Percentiles rank a stretch among this genome's conserved stretches.
Evolutionary conservation across 2,329 filamentous ascomycete species (phyloP).

Genomic region (Didymella sp.): DNA sequence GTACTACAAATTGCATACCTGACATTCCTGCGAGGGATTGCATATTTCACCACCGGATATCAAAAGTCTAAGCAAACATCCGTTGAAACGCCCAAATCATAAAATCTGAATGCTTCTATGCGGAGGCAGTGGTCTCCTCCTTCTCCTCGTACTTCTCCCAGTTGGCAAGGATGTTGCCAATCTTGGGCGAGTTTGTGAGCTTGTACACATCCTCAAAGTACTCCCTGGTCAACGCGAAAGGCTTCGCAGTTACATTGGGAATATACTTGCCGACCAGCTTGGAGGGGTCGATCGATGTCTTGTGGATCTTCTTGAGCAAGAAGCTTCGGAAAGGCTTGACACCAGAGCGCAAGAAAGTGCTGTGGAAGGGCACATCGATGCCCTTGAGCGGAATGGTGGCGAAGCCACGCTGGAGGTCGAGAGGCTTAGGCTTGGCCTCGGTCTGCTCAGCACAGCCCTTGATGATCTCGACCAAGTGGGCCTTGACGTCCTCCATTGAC

Average conservation of each 20-base stretch:
- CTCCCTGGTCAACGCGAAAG: constrained; percentile 95
- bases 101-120: constrained; percentile 15
- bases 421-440: constrained; percentile 82
- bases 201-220: constrained; percentile 99
- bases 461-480: constrained; percentile 89
- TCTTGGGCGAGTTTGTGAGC: constrained; percentile 81
- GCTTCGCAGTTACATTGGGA: constrained; percentile 95
- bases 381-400: constrained; percentile 96
- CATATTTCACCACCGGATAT: constrained; percentile 22
- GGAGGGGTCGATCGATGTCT: constrained; percentile 95
- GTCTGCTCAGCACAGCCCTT: constrained; percentile 86
- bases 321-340: constrained; percentile 99
- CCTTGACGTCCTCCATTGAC: constrained; percentile 89
- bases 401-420: constrained; percentile 92
- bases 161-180: constrained; percentile 83
- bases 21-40: neutral
- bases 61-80: constrained; percentile 22
- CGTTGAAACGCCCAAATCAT: constrained; percentile 21
- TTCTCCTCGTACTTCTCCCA: constrained; percentile 61
- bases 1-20: constrained; percentile 1
- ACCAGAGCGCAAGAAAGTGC: constrained; percentile 94
- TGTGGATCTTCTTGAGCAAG: constrained; percentile 99
- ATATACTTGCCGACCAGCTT: constrained; percentile 99
- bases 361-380: constrained; percentile 99
- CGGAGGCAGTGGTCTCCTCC: constrained; percentile 36